These are phyloP conservation scores for Cerrena zonata DNA, from an alignment of 1,284 basidiomycete species.

Conservation along the genomic window DNA sequence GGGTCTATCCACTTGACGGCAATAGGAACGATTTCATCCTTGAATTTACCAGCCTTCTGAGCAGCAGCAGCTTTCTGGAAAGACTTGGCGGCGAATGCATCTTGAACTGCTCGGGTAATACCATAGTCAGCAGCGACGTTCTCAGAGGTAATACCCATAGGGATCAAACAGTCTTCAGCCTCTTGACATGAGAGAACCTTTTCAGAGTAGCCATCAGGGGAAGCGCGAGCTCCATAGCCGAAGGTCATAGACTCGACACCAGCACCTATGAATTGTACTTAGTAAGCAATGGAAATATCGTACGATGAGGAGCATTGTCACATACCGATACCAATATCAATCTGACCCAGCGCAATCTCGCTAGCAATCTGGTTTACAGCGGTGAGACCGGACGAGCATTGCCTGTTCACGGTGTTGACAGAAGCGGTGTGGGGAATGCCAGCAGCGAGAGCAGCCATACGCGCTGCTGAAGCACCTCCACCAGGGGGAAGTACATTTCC, in stretches of 20 bases:
- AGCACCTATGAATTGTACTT: conserved; percentile 61
- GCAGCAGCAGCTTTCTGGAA: conserved; percentile 85
- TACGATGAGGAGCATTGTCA: conserved; percentile 9
- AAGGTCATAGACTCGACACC: conserved; percentile 96
- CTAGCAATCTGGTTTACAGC: conserved; percentile 89
- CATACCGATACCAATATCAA: conserved; percentile 88
- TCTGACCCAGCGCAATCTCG: conserved; percentile 78
- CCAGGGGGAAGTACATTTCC: conserved; percentile 92
- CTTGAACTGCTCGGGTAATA: conserved; percentile 73
- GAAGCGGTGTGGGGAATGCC: conserved; percentile 82
- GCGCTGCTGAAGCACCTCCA: conserved; percentile 84
- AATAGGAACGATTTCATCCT: conserved; percentile 85
- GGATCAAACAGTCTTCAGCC: conserved; percentile 87
- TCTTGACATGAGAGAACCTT: conserved; percentile 73
- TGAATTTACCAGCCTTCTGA: conserved; percentile 88
- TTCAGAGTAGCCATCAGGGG: conserved; percentile 75
- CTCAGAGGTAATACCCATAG: conserved; percentile 97
- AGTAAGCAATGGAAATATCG: neutral
- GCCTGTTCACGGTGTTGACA: conserved; percentile 88
- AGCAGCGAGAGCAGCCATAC: conserved; percentile 90
- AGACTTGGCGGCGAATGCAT: conserved; percentile 81
- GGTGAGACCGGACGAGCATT: conserved; percentile 89
- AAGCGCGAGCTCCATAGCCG: conserved; percentile 70
- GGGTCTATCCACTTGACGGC: conserved; percentile 74
- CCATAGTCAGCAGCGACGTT: conserved; percentile 82